phyloP scores from a whole-genome alignment of 495 filamentous ascomycete species.

The Tuber magnatum region DNA sequence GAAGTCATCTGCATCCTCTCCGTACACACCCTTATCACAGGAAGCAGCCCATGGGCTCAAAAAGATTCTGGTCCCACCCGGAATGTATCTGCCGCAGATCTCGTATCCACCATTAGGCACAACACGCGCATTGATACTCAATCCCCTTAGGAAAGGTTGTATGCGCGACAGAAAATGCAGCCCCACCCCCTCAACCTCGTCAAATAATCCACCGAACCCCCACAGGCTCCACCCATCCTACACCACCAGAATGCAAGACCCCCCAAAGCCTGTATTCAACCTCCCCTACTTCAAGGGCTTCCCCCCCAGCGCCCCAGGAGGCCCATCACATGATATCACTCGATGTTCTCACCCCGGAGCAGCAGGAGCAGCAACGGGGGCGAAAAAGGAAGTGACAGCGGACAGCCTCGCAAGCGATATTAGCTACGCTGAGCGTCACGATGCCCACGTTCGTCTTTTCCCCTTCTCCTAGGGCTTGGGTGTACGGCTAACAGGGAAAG shows the following conservation, averaged over 20 bases:
- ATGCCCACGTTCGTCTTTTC: slow-evolving; percentile 32
- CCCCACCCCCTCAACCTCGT: not conserved
- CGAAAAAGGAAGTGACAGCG: slow-evolving; percentile 2
- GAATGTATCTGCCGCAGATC: slow-evolving; percentile 50
- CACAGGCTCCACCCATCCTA: not conserved
- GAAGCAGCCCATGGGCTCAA: slow-evolving; percentile 56
- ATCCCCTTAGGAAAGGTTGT: not conserved
- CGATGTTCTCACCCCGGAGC: not conserved
- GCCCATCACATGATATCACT: not conserved
- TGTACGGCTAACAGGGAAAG: slow-evolving; percentile 1
- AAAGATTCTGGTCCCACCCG: slow-evolving; percentile 54
- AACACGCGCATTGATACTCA: slow-evolving; percentile 54
- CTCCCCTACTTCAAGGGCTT: not conserved
- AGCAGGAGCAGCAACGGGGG: not conserved
- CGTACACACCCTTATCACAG: no score
- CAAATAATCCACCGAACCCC: not conserved
- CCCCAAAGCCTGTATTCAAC: not conserved
- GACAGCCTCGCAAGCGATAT: slow-evolving; percentile 24
- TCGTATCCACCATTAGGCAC: slow-evolving; percentile 52
- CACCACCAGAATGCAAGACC: not conserved
- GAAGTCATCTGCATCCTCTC: no score
- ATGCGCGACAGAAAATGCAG: not conserved
- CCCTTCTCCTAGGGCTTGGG: not conserved
- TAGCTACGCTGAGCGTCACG: slow-evolving; percentile 44
- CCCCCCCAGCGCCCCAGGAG: no score